Evolutionary conservation across 768 basidiomycete species (phyloP).

Genomic region (Nidularia sp.): DNA sequence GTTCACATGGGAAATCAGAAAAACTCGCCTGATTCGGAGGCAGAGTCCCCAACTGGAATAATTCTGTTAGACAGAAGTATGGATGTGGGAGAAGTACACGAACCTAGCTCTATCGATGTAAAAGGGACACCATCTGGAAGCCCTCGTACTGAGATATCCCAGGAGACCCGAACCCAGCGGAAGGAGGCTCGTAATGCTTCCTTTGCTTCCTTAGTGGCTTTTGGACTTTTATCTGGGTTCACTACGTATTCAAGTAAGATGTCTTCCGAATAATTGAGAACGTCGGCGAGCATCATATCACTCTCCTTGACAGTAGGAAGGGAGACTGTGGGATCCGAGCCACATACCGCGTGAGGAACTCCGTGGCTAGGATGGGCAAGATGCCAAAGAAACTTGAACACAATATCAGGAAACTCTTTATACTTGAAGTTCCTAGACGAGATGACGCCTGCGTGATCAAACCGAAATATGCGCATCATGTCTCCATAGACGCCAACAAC

Average conservation of each 20-base stretch:
- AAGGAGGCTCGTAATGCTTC: neutral
- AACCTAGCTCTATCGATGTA: too few relatives aligned
- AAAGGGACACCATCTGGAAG: too few relatives aligned
- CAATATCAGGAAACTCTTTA: neutral
- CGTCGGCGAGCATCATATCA: neutral
- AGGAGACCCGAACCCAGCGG: too few relatives aligned
- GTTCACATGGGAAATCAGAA: too few relatives aligned
- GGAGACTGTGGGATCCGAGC: neutral
- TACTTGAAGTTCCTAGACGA: neutral
- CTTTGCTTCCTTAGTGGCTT: neutral
- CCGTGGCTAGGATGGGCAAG: neutral
- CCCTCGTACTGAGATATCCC: too few relatives aligned
- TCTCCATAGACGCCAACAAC: constrained; percentile 1
- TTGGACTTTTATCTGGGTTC: neutral
- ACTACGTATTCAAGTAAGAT: too few relatives aligned
- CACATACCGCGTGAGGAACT: neutral
- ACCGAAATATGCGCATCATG: neutral
- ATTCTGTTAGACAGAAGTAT: neutral
- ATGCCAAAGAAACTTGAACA: neutral
- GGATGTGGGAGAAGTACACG: neutral
- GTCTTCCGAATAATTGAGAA: too few relatives aligned
- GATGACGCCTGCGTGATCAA: neutral
- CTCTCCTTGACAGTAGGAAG: neutral
- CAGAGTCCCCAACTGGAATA: too few relatives aligned
- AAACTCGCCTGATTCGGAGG: too few relatives aligned